Conservation (phyloP, 192 early-diverging fungal species). For the Mortierella alpina region DNA sequence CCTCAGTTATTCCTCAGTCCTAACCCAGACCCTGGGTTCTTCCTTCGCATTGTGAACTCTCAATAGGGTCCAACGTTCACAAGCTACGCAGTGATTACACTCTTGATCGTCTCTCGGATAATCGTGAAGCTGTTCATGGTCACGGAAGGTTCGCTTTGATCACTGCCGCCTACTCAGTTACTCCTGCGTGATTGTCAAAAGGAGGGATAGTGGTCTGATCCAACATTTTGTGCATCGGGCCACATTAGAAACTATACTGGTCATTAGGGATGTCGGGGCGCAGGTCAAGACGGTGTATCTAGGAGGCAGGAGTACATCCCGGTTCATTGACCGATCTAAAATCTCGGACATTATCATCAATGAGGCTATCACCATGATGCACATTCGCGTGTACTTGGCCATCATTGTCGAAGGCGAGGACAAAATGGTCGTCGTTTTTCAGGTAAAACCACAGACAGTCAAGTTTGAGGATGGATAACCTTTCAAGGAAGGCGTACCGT, state of each 20-base stretch:
- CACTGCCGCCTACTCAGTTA: background rate
- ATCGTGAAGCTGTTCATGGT: conserved; percentile 44
- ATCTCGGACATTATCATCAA: conserved; percentile 80
- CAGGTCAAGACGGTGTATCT: conserved; percentile 71
- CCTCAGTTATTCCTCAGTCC: too few relatives aligned
- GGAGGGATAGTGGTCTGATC: background rate
- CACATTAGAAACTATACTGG: conserved; percentile 69
- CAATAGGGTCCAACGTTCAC: conserved; percentile 22
- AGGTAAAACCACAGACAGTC: conserved; percentile 55
- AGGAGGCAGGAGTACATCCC: conserved; percentile 56
- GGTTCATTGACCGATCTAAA: conserved; percentile 73
- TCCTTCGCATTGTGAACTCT: too few relatives aligned
- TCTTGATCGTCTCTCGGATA: conserved; percentile 26
- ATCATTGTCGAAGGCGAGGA: conserved; percentile 71
- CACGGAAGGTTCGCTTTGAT: conserved; percentile 29
- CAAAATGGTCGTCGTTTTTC: conserved; percentile 76
- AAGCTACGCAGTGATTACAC: conserved; percentile 20
- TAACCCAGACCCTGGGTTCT: too few relatives aligned
- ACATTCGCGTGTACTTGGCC: conserved; percentile 78
- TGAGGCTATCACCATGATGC: conserved; percentile 79
- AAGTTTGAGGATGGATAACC: too few relatives aligned
- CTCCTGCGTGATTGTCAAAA: background rate
- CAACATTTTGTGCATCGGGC: background rate
- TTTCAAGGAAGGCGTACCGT: too few relatives aligned
- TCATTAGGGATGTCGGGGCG: conserved; percentile 75